Conservation (phyloP, 345 rosid genomes). For the Sonneratia caseolaris region DNA sequence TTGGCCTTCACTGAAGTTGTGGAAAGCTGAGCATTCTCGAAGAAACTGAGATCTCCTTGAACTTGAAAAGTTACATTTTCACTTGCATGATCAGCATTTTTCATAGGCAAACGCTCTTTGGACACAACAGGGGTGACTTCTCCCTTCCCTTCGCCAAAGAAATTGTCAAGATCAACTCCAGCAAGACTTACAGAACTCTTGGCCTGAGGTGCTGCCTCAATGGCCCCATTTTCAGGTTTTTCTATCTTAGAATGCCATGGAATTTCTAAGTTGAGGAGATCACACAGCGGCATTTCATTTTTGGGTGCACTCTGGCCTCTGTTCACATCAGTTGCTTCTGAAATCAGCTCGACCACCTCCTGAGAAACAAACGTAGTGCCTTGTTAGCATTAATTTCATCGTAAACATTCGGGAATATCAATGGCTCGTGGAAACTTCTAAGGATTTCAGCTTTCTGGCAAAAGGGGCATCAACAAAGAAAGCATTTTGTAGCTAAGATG, state of each 20-base stretch:
- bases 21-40: slow-evolving; percentile 36
- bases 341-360: slow-evolving; percentile 50
- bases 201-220: slow-evolving; percentile 12
- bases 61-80: slow-evolving; percentile 24
- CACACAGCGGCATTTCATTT: slow-evolving; percentile 37
- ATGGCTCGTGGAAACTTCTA: not conserved
- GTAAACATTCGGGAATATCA: not conserved
- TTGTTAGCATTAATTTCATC: not conserved
- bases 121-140: slow-evolving; percentile 13
- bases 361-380: slow-evolving; percentile 21
- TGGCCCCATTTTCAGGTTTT: slow-evolving; percentile 12
- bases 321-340: slow-evolving; percentile 27
- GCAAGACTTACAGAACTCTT: slow-evolving; percentile 29
- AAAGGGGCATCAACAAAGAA: not conserved
- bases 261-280: slow-evolving; percentile 62
- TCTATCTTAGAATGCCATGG: slow-evolving; percentile 44
- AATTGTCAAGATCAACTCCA: slow-evolving; percentile 43
- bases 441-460: not conserved
- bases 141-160: slow-evolving; percentile 29
- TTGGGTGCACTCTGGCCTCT: slow-evolving; percentile 24
- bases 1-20: slow-evolving; percentile 12
- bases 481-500: no score
- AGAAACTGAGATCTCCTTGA: slow-evolving; percentile 21
- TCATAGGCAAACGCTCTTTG: slow-evolving; percentile 17
- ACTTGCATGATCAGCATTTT: slow-evolving; percentile 14